Evolutionary conservation across 1,284 basidiomycete genomes (phyloP).

Genomic region (Ceratobasidium sp.): DNA sequence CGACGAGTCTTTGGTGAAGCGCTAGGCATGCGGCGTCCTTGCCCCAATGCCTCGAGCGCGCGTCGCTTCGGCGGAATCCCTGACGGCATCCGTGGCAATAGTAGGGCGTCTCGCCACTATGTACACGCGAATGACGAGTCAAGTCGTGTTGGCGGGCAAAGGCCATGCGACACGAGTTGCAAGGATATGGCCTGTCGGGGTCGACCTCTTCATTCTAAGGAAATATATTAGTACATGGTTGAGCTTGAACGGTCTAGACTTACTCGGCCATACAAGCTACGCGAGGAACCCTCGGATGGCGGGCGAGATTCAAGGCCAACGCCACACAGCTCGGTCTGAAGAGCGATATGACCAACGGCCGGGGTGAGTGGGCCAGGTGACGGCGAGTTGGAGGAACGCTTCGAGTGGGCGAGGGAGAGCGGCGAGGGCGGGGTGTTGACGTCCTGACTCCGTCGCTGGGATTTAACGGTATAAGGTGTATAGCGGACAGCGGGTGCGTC

Average conservation of each 20-base stretch:
- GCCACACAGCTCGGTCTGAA: slow-evolving; percentile 29
- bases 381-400: slow-evolving; percentile 37
- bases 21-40: slow-evolving; percentile 37
- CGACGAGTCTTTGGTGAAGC: slow-evolving; percentile 37
- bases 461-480: slow-evolving; percentile 39
- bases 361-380: slow-evolving; percentile 43
- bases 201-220: slow-evolving; percentile 40
- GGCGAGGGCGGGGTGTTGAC: slow-evolving; percentile 35
- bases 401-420: slow-evolving; percentile 32
- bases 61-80: slow-evolving; percentile 79
- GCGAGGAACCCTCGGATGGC: slow-evolving; percentile 12
- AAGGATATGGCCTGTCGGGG: slow-evolving; percentile 73
- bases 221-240: slow-evolving; percentile 24
- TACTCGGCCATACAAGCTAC: slow-evolving; percentile 20
- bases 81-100: slow-evolving; percentile 77
- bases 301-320: slow-evolving; percentile 13
- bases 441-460: slow-evolving; percentile 34
- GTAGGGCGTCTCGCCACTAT: slow-evolving; percentile 73
- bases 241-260: slow-evolving; percentile 5
- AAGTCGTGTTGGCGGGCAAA: slow-evolving; percentile 82
- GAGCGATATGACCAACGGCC: slow-evolving; percentile 33
- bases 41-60: slow-evolving; percentile 72
- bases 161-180: slow-evolving; percentile 73
- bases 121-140: slow-evolving; percentile 76
- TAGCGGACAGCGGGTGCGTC: slow-evolving; percentile 25